Percentiles rank a stretch among this genome's conserved stretches.
phyloP scores from a whole-genome alignment of 495 filamentous ascomycete genomes.

The Podospora sp. region DNA sequence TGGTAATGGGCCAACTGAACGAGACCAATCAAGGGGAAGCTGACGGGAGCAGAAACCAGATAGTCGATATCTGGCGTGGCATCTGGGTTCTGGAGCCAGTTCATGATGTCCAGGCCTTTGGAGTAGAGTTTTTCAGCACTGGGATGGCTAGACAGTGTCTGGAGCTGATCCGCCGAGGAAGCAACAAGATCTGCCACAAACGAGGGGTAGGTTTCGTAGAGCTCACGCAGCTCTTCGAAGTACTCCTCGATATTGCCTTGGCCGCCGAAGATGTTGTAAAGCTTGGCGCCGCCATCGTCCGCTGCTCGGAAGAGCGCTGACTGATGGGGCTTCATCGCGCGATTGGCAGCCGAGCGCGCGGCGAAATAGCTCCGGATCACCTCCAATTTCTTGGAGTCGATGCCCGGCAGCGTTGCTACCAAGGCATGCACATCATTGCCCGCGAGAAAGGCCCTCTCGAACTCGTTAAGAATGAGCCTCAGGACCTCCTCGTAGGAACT shows the following conservation, averaged over 20 bases:
- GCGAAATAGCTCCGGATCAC: slow-evolving; percentile 89
- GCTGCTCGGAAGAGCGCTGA: slow-evolving; percentile 91
- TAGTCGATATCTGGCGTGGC: slow-evolving; percentile 93
- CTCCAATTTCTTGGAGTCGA: slow-evolving; percentile 81
- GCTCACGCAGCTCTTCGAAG: slow-evolving; percentile 91
- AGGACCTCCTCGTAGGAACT: slow-evolving; percentile 85
- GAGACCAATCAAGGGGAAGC: slow-evolving; percentile 92
- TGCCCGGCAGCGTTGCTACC: slow-evolving; percentile 81
- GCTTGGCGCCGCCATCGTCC: slow-evolving; percentile 70
- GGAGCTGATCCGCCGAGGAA: slow-evolving; percentile 78
- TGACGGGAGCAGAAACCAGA: slow-evolving; percentile 94
- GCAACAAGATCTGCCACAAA: slow-evolving; percentile 84
- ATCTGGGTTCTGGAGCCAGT: slow-evolving; percentile 86
- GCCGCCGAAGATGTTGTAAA: slow-evolving; percentile 96
- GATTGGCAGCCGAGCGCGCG: slow-evolving; percentile 77
- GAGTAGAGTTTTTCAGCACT: slow-evolving; percentile 92
- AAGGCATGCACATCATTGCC: slow-evolving; percentile 96
- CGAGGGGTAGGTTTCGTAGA: slow-evolving; percentile 86
- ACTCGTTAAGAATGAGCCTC: slow-evolving; percentile 87
- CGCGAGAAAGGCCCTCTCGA: slow-evolving; percentile 89
- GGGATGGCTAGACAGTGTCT: slow-evolving; percentile 79
- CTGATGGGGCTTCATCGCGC: slow-evolving; percentile 83
- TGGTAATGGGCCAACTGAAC: slow-evolving; percentile 93
- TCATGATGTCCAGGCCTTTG: slow-evolving; percentile 91
- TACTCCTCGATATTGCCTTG: slow-evolving; percentile 99